Evolutionary conservation across 169 alveolate species (phyloP), one percentile per base, ranked within the genome.

Genomic region (Plasmodium fragile): DNA sequence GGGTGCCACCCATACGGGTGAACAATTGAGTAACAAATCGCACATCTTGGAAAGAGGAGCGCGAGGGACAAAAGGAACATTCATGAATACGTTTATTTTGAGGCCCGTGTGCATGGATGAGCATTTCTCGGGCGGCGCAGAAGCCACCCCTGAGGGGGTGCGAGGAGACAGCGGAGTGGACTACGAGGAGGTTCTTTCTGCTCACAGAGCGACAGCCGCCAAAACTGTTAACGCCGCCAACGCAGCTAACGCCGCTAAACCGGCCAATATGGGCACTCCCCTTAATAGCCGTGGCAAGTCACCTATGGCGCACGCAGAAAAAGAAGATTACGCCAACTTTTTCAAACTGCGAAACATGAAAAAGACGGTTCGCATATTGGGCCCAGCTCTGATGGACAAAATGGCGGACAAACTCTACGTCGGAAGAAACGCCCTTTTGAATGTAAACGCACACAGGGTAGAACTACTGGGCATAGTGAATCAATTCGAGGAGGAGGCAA

Each of bases 311-410:
- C 6, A 6, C 77, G 39, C 32, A 85, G 49, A 39, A 32, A 43
- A 18, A n/a, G 25, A 73, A 13, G 41, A 13, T 5, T 39, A 69
- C 70, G 43, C 18, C 39, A 85, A 43, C n/a, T 45, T 85, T 30
- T 85, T 85, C 80, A 85, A 25, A 11, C 55, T 85, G 85, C 53
- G 65, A 49, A 85, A 85, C 65, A 85, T 85, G 93, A 85, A 85
- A 53, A 73, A 34, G 41, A 25, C 43, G 32, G 78, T 53, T 16
- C 43, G 16, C 41, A 85, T 73, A 53, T 59, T 34, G 45, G 71
- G 81, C 10, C 22, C 73, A 73, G 45, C 28, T n/a, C 25, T 85
- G 39, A 85, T 77, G 45, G 18, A 73, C 5, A 85, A 45, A 75
- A 22, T n/a, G 25, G 80, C 55, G 28, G 80, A 85, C 18, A 49